Base-by-base conservation (phyloP, 2,329 filamentous ascomycete species). In the Pestalotiopsis sp. region DNA sequence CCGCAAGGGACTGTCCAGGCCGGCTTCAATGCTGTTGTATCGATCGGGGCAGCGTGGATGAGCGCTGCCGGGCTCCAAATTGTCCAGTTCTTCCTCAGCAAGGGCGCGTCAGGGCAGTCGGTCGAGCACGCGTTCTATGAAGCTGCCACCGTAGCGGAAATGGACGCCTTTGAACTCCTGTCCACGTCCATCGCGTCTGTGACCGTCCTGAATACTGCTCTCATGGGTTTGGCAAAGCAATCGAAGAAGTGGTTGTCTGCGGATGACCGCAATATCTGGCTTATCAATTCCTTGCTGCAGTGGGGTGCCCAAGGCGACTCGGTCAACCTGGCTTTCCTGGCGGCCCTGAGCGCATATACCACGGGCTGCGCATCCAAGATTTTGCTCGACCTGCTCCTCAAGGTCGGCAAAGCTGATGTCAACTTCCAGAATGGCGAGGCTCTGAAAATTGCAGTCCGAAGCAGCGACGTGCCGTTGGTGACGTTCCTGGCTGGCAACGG, bases 21-120 rank as follows among this genome's bases (percentile, higher is more conserved):
- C 36, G 57, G 63, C 13, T 61, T 27, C 60, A 80, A 87, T 68
- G 62, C 36, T 31, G 56, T 68, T 49, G 36, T 45, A 14, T 25
- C 27, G 17, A 36, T 36, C n/a, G 25, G 57, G 11, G 23, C 23
- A 36, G 23, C 23, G n/a, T 68, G 67, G 67, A 58, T 49, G 14
- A 65, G 39, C 12, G 59, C 41, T 6, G 17, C 27, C 0, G 67
- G 67, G 4, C 67, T 68, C 13, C 17, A 64, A 59, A 38, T 68
- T 3, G 61, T 60, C 52, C 67, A 68, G 6, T 68, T 65, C 25
- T 52, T 68, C 36, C 67, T 68, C 2, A 60, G 58, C 20, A 27
- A 39, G 56, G 67, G 49, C n/a, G 49, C 61, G 0, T 41, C 61
- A 14, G 61, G 67, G 7, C 38, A 60, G 9, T 57, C 36, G 4